A percentile compares a stretch with the other conserved stretches of the same genome.
Conservation (phyloP, 345 rosid genomes). For the Citrus reticulata region DNA sequence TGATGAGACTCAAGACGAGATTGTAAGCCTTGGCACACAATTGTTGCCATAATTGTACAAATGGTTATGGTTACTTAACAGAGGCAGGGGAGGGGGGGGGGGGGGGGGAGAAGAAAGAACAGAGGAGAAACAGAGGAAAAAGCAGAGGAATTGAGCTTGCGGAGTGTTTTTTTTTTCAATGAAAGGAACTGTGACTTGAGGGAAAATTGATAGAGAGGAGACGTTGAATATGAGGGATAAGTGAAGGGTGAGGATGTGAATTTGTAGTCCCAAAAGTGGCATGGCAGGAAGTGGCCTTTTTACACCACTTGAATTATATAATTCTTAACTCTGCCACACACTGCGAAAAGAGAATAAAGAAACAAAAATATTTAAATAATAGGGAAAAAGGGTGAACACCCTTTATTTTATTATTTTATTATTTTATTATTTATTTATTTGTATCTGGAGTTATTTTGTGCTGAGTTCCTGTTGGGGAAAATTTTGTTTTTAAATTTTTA, state of each 20-base stretch:
- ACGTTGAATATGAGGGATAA: conserved; percentile 28
- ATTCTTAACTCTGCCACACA: conserved; percentile 36
- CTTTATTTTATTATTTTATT: background rate
- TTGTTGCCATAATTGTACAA: conserved; percentile 48
- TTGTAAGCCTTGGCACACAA: conserved; percentile 58
- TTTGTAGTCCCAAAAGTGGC: conserved; percentile 49
- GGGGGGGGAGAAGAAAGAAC: background rate
- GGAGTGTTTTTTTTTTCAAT: background rate
- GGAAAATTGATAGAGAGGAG: background rate
- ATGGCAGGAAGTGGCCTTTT: conserved; percentile 13
- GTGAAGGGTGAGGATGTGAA: conserved; percentile 31
- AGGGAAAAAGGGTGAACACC: background rate
- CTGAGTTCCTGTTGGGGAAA: too few species aligned
- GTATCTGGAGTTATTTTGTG: background rate
- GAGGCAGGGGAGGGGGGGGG: background rate
- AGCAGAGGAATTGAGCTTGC: conserved; percentile 9
- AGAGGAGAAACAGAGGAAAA: conserved; percentile 14
- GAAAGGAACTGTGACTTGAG: conserved; percentile 3
- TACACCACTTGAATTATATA: conserved; percentile 40
- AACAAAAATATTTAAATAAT: conserved; percentile 7
- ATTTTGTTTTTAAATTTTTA: too few species aligned
- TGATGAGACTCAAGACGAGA: conserved; percentile 50
- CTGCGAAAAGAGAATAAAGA: conserved; percentile 22
- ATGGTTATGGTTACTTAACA: background rate
- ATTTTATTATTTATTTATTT: background rate